A percentile compares a stretch with the other conserved stretches of the same genome.
phyloP scores from a whole-genome alignment of 1,139 yeast species.

The Candida anutae region DNA sequence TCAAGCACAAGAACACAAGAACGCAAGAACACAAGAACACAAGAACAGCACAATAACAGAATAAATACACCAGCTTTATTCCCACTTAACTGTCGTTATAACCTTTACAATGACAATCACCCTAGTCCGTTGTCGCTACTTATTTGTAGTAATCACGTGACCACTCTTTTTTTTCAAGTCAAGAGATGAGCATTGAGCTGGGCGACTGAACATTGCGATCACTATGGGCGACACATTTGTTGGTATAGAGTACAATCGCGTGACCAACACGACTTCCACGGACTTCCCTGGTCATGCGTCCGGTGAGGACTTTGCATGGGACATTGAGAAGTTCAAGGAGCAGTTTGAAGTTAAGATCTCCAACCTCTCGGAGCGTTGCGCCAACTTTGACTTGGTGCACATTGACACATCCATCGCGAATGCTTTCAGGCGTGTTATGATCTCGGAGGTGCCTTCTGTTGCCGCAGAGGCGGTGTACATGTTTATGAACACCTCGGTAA shows the following conservation, averaged over 20 bases:
- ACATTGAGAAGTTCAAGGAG: slow-evolving; percentile 68
- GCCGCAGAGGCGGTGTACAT: slow-evolving; percentile 90
- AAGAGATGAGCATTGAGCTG: too few species aligned
- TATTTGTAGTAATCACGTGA: too few species aligned
- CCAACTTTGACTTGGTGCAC: slow-evolving; percentile 81
- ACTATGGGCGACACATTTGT: slow-evolving; percentile 52
- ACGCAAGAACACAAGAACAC: too few species aligned
- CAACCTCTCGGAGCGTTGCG: slow-evolving; percentile 57
- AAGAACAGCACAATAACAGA: too few species aligned
- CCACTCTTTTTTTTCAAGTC: too few species aligned
- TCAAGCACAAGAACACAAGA: too few species aligned
- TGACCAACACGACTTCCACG: slow-evolving; percentile 77
- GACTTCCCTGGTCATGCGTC: slow-evolving; percentile 81
- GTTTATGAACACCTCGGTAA: slow-evolving; percentile 90
- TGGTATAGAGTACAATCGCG: slow-evolving; percentile 86
- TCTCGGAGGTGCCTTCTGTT: slow-evolving; percentile 91
- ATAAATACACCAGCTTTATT: too few species aligned
- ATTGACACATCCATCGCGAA: slow-evolving; percentile 90
- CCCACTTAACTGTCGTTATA: too few species aligned
- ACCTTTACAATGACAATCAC: too few species aligned
- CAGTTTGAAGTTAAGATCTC: slow-evolving; percentile 63
- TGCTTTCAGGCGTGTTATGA: slow-evolving; percentile 96
- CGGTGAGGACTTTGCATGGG: slow-evolving; percentile 72
- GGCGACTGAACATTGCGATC: slow-evolving; percentile 1
- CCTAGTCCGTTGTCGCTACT: too few species aligned